Conservation (phyloP, 164 flowering plant genomes). For the Saururus chinensis region DNA sequence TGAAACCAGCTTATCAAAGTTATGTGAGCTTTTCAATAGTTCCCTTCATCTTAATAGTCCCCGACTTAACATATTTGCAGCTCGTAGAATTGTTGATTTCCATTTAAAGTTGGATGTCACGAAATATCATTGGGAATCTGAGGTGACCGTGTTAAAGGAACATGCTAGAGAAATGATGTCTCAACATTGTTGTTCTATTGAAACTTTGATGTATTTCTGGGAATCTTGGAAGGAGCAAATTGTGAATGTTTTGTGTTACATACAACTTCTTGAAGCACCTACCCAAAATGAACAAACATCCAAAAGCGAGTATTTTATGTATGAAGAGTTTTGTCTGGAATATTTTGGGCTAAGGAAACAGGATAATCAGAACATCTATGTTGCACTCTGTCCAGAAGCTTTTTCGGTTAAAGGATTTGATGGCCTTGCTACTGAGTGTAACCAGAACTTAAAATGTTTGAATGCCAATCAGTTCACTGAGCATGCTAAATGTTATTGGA, state of each 20-base stretch:
- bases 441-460: conserved; percentile 17
- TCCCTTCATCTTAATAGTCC: conserved; percentile 20
- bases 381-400: conserved; percentile 28
- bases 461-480: conserved; percentile 24
- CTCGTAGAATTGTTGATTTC: conserved; percentile 39
- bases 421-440: conserved; percentile 6
- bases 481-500: conserved; percentile 26
- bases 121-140: conserved; percentile 31
- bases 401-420: conserved; percentile 34
- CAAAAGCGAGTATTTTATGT: neutral
- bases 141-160: conserved; percentile 12
- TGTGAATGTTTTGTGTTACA: conserved; percentile 19
- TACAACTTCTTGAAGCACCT: conserved; percentile 12
- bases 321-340: conserved; percentile 36
- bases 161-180: conserved; percentile 14
- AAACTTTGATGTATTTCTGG: conserved; percentile 47
- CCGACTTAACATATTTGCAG: conserved; percentile 29
- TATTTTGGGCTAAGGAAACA: conserved; percentile 43
- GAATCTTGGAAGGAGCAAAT: conserved; percentile 30
- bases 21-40: conserved; percentile 16
- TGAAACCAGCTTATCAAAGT: conserved; percentile 14
- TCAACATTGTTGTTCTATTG: conserved; percentile 20
- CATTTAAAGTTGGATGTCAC: conserved; percentile 20
- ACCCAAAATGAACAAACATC: conserved; percentile 7
- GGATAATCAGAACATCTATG: conserved; percentile 11